phyloP scores from a whole-genome alignment of 2,329 filamentous ascomycete species.

The Colletotrichum australisinense region DNA sequence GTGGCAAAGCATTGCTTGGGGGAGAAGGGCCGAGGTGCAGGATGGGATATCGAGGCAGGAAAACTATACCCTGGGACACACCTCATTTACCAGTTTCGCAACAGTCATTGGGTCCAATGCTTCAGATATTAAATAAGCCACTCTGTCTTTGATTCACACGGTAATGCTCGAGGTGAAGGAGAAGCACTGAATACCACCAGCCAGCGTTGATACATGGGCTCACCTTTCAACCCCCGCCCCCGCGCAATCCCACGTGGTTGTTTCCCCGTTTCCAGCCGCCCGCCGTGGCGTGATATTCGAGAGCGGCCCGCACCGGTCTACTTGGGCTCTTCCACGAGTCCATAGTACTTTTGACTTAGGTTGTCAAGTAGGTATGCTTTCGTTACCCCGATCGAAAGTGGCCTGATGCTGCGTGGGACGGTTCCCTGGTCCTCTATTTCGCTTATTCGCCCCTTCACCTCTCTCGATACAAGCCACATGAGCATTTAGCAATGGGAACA shows the following conservation, averaged over 20 bases:
- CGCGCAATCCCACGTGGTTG: conserved; percentile 2
- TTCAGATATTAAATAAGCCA: not conserved
- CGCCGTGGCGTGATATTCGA: conserved; percentile 10
- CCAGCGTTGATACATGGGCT: not conserved
- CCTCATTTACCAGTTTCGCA: conserved; percentile 24
- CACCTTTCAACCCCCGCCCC: not conserved
- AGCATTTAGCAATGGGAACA: not conserved
- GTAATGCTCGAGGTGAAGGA: not conserved
- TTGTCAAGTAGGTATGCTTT: not conserved
- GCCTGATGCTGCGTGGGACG: not conserved
- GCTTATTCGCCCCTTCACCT: not conserved
- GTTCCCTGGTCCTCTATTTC: not conserved
- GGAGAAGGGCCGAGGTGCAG: conserved; percentile 11
- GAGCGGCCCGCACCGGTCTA: not conserved
- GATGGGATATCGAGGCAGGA: conserved; percentile 23
- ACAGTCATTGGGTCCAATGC: conserved; percentile 2
- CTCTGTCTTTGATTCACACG: not conserved
- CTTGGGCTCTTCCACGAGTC: not conserved
- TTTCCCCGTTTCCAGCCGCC: not conserved
- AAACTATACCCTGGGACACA: conserved; percentile 30
- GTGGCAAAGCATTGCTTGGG: conserved; percentile 17
- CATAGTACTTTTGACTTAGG: not conserved
- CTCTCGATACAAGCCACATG: not conserved
- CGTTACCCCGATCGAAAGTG: not conserved
- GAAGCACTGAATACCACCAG: not conserved